Base-by-base conservation (phyloP, 2,329 filamentous ascomycete species). In the Fusarium subglutinans region DNA sequence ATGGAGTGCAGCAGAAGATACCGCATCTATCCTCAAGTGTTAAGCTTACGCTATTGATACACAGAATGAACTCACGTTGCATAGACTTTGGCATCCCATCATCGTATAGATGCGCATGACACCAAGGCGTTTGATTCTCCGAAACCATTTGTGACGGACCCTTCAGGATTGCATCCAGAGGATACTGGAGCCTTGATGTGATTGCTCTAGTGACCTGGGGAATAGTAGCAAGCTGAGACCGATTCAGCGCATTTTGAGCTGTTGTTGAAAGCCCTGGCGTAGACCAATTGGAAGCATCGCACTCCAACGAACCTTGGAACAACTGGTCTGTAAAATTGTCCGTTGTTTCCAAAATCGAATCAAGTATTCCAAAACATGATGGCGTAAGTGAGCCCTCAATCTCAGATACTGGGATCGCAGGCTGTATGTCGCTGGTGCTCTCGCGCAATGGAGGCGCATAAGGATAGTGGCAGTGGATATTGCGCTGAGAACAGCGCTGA, bases 41-140 rank as follows among this genome's bases (percentile, higher is more conserved):
- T 37, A 26, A 4, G 1, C 3, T 2, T 7, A 43, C 17, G 1
- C 3, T 5, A 2, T 7, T 0, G 2, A 6, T 17, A n/a, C 8
- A n/a, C 2, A 7, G 3, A 3, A 2, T 11, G 1, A 6, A 38
- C 56, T 9, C 24, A 64, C 62, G n/a, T 2, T 65, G 62, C 58
- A 65, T 65, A 3, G 33, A 53, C 2, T 22, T 38, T 2, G 62
- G 62, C 62, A 54, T 54, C 0, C 62, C 57, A 8, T 38, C 45
- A 4, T 63, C 45, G 2, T 65, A 65, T 0, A 65, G 33, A 24
- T 63, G 45, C 3, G 62, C 1, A 45, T 65, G 62, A 4, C 57
- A 63, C 57, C 62, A 65, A 5, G 62, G 62, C 3, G 60, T 65
- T 1, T 45, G n/a, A 5, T 63, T 65, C 24, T 26, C 45, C 0